Percentiles rank a stretch among this genome's conserved stretches.
Evolutionary conservation across 345 rosid genomes (phyloP).

Genomic region (Chamaenerion angustifolium): DNA sequence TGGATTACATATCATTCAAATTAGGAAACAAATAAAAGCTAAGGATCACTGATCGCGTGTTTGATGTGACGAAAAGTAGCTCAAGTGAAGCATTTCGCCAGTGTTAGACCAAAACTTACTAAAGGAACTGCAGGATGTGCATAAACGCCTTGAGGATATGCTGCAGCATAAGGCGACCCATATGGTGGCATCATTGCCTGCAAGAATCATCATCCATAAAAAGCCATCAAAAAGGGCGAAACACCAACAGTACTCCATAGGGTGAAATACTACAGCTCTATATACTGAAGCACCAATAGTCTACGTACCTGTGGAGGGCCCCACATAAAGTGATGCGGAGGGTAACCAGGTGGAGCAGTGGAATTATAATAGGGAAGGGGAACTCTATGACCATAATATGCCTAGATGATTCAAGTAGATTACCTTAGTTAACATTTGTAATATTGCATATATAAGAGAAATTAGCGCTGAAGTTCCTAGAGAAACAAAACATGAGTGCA

Average conservation of each 20-base stretch:
- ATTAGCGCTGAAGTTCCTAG: no score
- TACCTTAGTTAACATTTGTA: not conserved
- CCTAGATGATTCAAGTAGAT: constrained; percentile 25
- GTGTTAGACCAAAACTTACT: constrained; percentile 22
- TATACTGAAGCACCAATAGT: not conserved
- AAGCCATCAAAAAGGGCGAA: not conserved
- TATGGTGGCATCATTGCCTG: constrained; percentile 89
- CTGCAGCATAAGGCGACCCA: constrained; percentile 68
- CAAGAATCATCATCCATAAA: constrained; percentile 4
- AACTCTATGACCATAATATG: constrained; percentile 79
- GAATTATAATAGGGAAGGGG: constrained; percentile 76
- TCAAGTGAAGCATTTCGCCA: no score
- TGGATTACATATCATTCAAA: constrained; percentile 2
- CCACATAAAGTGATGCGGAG: constrained; percentile 88
- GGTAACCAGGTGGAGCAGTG: constrained; percentile 62
- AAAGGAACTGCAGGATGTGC: constrained; percentile 72
- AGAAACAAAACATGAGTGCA: not conserved
- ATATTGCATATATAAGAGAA: not conserved
- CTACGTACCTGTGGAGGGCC: constrained; percentile 65
- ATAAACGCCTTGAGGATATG: constrained; percentile 73
- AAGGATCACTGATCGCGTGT: not conserved
- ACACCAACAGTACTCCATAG: not conserved
- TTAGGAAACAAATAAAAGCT: not conserved
- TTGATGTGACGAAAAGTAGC: not conserved
- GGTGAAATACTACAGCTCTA: not conserved